A percentile compares a stretch with the other conserved stretches of the same genome.
Conservation (phyloP, 1,284 basidiomycete genomes). For the Pyrrhoderma lamaoense region DNA sequence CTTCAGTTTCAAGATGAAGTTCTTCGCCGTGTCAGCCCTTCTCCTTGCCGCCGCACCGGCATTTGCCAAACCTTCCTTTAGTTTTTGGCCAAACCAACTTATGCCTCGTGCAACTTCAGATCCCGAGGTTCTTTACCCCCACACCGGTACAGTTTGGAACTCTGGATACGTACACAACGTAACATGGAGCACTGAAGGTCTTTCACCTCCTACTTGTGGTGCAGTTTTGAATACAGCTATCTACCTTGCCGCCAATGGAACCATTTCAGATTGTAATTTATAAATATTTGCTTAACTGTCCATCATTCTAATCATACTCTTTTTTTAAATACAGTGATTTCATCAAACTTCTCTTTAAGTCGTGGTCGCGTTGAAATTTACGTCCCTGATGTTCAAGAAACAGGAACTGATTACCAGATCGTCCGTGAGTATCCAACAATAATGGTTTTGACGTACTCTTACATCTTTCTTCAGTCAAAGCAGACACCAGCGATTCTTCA, state of each 20-base stretch:
- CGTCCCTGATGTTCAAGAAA: constrained; percentile 28
- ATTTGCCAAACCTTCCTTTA: constrained; percentile 9
- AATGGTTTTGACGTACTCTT: too few species aligned
- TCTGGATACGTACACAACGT: constrained; percentile 36
- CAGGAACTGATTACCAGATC: constrained; percentile 30
- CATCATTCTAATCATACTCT: neutral
- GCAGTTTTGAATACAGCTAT: constrained; percentile 6
- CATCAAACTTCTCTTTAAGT: constrained; percentile 34
- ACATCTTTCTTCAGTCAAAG: constrained; percentile 2
- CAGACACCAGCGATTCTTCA: neutral
- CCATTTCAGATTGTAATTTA: neutral
- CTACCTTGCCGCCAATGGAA: neutral
- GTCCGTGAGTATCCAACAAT: constrained; percentile 33
- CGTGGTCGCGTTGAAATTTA: constrained; percentile 32
- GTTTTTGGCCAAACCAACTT: constrained; percentile 23
- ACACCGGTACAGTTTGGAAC: constrained; percentile 32
- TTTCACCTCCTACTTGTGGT: constrained; percentile 7
- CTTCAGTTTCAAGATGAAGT: neutral
- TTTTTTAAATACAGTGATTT: constrained; percentile 24
- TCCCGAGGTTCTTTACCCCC: constrained; percentile 36
- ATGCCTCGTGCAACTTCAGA: constrained; percentile 39
- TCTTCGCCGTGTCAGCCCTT: neutral
- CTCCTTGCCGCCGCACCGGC: neutral
- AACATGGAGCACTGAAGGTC: constrained; percentile 34
- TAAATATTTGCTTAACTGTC: neutral